These are phyloP conservation scores for Dactylella cylindrospora DNA, from an alignment of 2,329 filamentous ascomycete genomes.

Conservation along the genomic window DNA sequence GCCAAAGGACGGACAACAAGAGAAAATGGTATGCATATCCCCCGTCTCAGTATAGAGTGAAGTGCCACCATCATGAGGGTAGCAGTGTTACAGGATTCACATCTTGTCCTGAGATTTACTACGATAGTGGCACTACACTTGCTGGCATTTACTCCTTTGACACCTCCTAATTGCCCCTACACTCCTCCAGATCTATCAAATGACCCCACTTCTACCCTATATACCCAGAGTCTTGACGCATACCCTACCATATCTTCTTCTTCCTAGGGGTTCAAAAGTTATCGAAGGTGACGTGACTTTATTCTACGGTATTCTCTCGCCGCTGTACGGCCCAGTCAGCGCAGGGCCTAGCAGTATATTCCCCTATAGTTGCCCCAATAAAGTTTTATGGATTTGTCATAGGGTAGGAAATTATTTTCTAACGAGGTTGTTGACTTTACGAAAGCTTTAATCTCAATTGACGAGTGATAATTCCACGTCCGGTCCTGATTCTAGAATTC, in stretches of 20 bases:
- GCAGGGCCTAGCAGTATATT: constrained; percentile 4
- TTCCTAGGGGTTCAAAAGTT: constrained; percentile 3
- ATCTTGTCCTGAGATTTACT: too few relatives aligned
- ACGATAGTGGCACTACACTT: too few relatives aligned
- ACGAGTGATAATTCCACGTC: constrained; percentile 11
- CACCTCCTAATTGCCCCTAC: too few relatives aligned
- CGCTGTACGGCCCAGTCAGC: not conserved
- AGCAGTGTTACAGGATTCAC: too few relatives aligned
- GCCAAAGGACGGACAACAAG: too few relatives aligned
- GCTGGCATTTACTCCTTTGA: too few relatives aligned
- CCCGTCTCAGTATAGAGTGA: too few relatives aligned
- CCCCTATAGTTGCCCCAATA: constrained; percentile 1
- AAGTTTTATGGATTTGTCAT: constrained; percentile 11
- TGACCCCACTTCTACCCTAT: not conserved
- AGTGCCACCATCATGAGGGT: too few relatives aligned
- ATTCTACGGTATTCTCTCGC: not conserved
- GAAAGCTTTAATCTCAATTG: constrained; percentile 9
- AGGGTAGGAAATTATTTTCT: constrained; percentile 13
- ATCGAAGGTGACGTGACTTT: constrained; percentile 13
- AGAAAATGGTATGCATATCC: too few relatives aligned
- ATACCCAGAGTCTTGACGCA: constrained; percentile 16
- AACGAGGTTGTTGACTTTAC: not conserved
- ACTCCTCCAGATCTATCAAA: too few relatives aligned
- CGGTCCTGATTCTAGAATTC: not conserved
- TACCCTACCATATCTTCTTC: not conserved